Evolutionary conservation across 352 stramenopile genomes (phyloP), one percentile per base, ranked within the genome.

Genomic region (Globisporangium cylindrosporum): DNA sequence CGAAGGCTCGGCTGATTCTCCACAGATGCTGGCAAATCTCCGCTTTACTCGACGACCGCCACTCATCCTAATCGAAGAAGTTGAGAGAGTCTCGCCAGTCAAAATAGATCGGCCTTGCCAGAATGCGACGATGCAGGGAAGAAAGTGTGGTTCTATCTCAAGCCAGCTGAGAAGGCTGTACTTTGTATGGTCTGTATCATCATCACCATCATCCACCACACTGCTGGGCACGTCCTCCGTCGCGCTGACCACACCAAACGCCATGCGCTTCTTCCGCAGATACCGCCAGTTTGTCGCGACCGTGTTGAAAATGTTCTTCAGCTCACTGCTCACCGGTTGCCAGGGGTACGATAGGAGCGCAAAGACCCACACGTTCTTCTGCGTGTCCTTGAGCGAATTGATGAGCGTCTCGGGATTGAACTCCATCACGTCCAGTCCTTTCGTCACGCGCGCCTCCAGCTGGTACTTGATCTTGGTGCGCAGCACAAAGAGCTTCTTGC

Each of bases 131-230:
- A 85, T 70, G 24, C 71, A 79, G 5, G 78, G 78, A 18, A 82
- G 18, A 27, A 54, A 14, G 12, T 64, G 38, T 20, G 68, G 58
- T 0, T 60, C 29, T 0, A 85, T 41, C 0, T 57, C 72, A 12
- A 85, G 60, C 64, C 68, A 82, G 12, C 62, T 81, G 53, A 79
- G 63, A 8, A 82, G 61, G 43, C 77, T 85, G 62, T 77, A 79
- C 7, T 20, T 0, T 25, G 22, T 36, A 5, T 24, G 22, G 8
- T n/a, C 38, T 4, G 38, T 6, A 48, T 48, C 38, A 20, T 48
- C 38, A 48, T 61, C 51, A 3, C 29, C 29, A 24, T 55, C 49
- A 61, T 25, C 15, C 29, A 25, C 0, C 2, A 27, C 15, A 10
- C 22, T 38, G 43, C 43, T 53, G 10, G 34, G 48, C 9, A 77